A percentile compares a stretch with the other conserved stretches of the same genome.
These are phyloP conservation scores for Pleurotus ostreatus DNA, from an alignment of 768 basidiomycete species.

Conservation along the genomic window DNA sequence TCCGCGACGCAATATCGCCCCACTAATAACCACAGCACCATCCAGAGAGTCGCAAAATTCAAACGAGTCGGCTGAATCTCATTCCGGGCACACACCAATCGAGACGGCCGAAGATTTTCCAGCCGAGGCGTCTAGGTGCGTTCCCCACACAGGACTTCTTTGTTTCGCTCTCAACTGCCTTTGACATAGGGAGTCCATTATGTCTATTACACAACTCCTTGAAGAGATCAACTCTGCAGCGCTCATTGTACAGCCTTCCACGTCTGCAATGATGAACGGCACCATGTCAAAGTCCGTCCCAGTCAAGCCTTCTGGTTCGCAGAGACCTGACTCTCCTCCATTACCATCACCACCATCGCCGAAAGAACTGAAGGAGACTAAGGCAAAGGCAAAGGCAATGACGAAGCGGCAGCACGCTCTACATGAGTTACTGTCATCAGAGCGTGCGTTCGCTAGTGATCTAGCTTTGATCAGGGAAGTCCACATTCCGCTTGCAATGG, in stretches of 20 bases:
- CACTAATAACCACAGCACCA: constrained; percentile 14
- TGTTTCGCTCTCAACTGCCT: background rate
- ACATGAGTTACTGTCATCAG: constrained; percentile 72
- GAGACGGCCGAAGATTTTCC: constrained; percentile 4
- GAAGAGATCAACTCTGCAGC: constrained; percentile 3
- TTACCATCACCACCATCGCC: constrained; percentile 17
- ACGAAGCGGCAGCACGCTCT: constrained; percentile 77
- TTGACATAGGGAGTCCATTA: constrained; percentile 1
- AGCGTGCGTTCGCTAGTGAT: constrained; percentile 82
- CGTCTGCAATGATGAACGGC: constrained; percentile 7
- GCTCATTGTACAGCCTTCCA: constrained; percentile 5
- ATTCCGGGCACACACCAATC: constrained; percentile 17
- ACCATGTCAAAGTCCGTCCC: constrained; percentile 10
- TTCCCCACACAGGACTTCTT: background rate
- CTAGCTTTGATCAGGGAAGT: constrained; percentile 73
- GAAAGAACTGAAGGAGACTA: constrained; percentile 15
- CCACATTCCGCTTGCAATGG: constrained; percentile 75
- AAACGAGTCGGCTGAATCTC: constrained; percentile 2
- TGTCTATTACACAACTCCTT: constrained; percentile 3
- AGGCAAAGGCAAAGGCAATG: constrained; percentile 21
- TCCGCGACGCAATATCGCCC: constrained; percentile 11
- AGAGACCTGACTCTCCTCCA: constrained; percentile 11
- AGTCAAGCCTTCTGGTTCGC: background rate
- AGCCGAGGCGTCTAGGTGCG: constrained; percentile 6
- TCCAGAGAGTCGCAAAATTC: constrained; percentile 1